phyloP scores from a whole-genome alignment of 192 early-diverging fungal genomes.

The Chytriomyces hyalinus region DNA sequence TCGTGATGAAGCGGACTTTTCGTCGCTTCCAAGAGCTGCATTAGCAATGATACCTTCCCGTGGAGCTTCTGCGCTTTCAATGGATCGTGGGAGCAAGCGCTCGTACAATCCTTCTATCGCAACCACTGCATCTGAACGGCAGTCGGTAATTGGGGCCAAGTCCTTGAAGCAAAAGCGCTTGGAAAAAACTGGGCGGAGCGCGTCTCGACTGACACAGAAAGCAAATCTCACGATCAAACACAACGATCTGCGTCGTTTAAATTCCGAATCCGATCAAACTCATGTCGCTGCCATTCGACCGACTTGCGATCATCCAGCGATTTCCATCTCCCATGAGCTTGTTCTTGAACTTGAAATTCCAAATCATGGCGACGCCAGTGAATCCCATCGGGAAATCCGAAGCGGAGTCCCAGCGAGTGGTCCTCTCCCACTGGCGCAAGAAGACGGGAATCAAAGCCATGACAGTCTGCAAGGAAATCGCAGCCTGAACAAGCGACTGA shows the following conservation, averaged over 20 bases:
- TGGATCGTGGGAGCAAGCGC: neutral
- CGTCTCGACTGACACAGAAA: neutral
- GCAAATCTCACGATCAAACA: neutral
- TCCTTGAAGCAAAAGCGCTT: neutral
- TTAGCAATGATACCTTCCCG: neutral
- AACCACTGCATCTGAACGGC: neutral
- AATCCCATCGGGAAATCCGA: neutral
- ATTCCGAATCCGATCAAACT: too few species aligned
- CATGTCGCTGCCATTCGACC: constrained; percentile 2
- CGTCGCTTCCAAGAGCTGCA: neutral
- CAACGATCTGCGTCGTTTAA: neutral
- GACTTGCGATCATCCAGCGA: constrained; percentile 12
- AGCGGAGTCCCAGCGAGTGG: too few species aligned
- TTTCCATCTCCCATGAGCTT: constrained; percentile 24
- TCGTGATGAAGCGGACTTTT: neutral
- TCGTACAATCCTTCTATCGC: neutral
- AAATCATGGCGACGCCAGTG: neutral
- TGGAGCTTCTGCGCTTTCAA: neutral
- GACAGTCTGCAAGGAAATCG: neutral
- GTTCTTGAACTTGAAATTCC: constrained; percentile 19
- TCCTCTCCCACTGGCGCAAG: neutral
- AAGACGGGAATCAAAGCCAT: neutral
- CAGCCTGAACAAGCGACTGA: neutral
- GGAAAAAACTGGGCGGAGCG: neutral
- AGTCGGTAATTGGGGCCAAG: neutral